A percentile compares a stretch with the other conserved stretches of the same genome.
phyloP scores from a whole-genome alignment of 129 eudicot genomes.

The Kitagawia praeruptora region DNA sequence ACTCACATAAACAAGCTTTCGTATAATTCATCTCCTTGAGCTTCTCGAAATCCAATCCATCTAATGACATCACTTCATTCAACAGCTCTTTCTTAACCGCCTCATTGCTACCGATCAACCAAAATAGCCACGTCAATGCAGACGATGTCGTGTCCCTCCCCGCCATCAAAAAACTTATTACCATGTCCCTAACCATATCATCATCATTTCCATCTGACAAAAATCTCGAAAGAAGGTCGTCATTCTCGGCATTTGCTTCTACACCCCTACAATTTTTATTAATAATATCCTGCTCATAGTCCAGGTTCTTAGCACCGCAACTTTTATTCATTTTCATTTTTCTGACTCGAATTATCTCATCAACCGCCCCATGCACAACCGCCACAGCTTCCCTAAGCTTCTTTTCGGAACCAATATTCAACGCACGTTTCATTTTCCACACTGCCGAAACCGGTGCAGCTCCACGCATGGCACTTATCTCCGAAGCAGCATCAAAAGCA shows the following conservation, averaged over 20 bases:
- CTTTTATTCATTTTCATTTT: not conserved
- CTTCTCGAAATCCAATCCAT: slow-evolving; percentile 11
- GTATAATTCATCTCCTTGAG: slow-evolving; percentile 42
- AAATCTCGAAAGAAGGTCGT: slow-evolving; percentile 49
- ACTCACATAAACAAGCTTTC: slow-evolving; percentile 76
- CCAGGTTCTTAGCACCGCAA: not conserved
- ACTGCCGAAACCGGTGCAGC: slow-evolving; percentile 37
- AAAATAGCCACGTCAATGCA: slow-evolving; percentile 64
- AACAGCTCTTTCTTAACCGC: slow-evolving; percentile 9
- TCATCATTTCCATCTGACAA: slow-evolving; percentile 31
- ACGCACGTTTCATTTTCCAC: slow-evolving; percentile 54
- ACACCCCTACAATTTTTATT: not conserved
- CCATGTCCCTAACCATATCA: slow-evolving; percentile 53
- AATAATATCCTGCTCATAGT: not conserved
- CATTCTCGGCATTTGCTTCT: slow-evolving; percentile 7
- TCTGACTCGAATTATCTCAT: slow-evolving; percentile 29
- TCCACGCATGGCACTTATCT: slow-evolving; percentile 51
- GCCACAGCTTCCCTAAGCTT: slow-evolving; percentile 35
- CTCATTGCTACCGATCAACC: slow-evolving; percentile 32
- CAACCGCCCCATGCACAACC: slow-evolving; percentile 32
- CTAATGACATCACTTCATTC: slow-evolving; percentile 6
- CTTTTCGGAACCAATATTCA: slow-evolving; percentile 52
- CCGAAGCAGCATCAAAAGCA: slow-evolving; percentile 68
- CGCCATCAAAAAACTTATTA: slow-evolving; percentile 53
- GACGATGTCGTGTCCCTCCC: slow-evolving; percentile 68